A percentile compares a stretch with the other conserved stretches of the same genome.
Conservation (phyloP, 176 grass and related monocot genomes). For the Chrysopogon serrulatus region DNA sequence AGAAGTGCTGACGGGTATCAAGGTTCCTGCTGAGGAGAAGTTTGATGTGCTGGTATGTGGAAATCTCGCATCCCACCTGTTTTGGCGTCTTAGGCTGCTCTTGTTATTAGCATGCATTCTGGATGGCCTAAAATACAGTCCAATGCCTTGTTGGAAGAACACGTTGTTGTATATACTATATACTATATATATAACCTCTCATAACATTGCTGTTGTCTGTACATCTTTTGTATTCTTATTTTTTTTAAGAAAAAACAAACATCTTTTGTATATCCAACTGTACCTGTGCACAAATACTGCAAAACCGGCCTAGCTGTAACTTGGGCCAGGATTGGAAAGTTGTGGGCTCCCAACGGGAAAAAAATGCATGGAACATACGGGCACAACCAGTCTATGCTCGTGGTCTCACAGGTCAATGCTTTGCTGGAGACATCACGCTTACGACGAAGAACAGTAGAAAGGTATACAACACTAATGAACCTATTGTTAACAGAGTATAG, state of each 20-base stretch:
- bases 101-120: neutral
- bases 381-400: neutral
- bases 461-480: too few relatives aligned
- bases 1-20: neutral
- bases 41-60: conserved; percentile 15
- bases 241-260: too few relatives aligned
- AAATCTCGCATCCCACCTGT: conserved; percentile 14
- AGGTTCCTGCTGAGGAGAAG: neutral
- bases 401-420: neutral
- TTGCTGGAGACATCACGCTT: neutral
- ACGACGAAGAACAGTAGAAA: neutral
- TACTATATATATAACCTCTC: too few relatives aligned
- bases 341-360: neutral
- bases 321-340: neutral
- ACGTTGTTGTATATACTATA: neutral
- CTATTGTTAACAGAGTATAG: neutral
- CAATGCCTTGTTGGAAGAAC: neutral
- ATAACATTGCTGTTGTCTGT: too few relatives aligned
- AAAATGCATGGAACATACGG: too few relatives aligned
- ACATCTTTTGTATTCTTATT: too few relatives aligned
- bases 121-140: neutral
- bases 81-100: neutral
- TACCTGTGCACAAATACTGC: too few relatives aligned
- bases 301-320: neutral
- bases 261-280: too few relatives aligned